phyloP scores from a whole-genome alignment of 2,329 filamentous ascomycete species.

The Phymatotrichopsis omnivora region DNA sequence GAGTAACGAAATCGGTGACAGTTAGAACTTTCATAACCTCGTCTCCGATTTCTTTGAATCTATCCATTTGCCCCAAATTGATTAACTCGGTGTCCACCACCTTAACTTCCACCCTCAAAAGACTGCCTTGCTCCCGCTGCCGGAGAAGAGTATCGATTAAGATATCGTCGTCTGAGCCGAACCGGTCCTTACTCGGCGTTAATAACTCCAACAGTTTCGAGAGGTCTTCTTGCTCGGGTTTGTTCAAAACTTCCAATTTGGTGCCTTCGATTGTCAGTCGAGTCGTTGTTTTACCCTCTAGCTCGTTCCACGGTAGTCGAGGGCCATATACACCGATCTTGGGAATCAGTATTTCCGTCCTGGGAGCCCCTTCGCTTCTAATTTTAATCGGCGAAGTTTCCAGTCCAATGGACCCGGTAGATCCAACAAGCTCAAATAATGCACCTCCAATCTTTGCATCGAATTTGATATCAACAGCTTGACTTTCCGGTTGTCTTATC shows the following conservation, averaged over 20 bases:
- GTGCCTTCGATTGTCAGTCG: conserved; percentile 54
- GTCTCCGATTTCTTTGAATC: conserved; percentile 60
- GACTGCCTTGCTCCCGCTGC: conserved; percentile 75
- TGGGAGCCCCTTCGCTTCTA: conserved; percentile 52
- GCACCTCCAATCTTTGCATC: conserved; percentile 60
- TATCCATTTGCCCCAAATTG: conserved; percentile 54
- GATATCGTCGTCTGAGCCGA: conserved; percentile 82
- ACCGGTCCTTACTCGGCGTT: conserved; percentile 83
- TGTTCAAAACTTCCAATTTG: conserved; percentile 59
- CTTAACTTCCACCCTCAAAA: conserved; percentile 61
- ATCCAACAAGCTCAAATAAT: conserved; percentile 64
- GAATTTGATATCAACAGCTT: conserved; percentile 45
- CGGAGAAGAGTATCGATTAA: conserved; percentile 83
- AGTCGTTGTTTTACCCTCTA: conserved; percentile 44
- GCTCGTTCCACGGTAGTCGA: conserved; percentile 34
- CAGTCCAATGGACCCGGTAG: conserved; percentile 61
- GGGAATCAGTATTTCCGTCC: conserved; percentile 62
- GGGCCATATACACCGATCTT: conserved; percentile 67
- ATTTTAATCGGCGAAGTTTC: conserved; percentile 75
- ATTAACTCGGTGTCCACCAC: conserved; percentile 52
- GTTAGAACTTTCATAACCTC: conserved; percentile 75
- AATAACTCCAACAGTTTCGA: conserved; percentile 74
- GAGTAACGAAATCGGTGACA: conserved; percentile 87
- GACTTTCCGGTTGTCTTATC: conserved; percentile 32
- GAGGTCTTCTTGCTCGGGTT: conserved; percentile 69